phyloP scores from a whole-genome alignment of 805 yeast species.

The Citeromyces nyonsensis region DNA sequence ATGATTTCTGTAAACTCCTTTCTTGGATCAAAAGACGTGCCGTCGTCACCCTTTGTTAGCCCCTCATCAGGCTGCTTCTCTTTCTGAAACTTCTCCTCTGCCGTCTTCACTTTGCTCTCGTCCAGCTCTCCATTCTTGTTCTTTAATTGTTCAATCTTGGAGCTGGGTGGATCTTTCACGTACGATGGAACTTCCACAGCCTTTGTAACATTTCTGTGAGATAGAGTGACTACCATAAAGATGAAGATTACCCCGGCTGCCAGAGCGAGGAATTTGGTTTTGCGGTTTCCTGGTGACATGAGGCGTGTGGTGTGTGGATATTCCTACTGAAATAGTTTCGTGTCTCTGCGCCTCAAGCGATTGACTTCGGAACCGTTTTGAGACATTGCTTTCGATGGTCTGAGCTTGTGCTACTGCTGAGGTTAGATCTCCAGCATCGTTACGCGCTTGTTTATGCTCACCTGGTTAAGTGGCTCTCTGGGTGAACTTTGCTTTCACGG shows the following conservation, averaged over 20 bases:
- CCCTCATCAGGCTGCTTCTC: constrained; percentile 1
- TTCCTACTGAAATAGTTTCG: neutral
- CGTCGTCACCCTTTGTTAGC: constrained; percentile 4
- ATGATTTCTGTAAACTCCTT: constrained; percentile 42
- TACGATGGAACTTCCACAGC: constrained; percentile 2
- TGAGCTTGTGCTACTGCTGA: no score
- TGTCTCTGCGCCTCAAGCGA: no score
- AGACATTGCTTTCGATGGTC: no score
- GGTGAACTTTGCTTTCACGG: no score
- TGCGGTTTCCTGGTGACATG: constrained; percentile 8
- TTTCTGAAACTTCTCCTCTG: constrained; percentile 13
- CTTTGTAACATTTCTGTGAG: constrained; percentile 3
- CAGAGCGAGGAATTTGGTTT: constrained; percentile 21
- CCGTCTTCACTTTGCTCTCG: constrained; percentile 21
- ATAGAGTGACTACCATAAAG: constrained; percentile 17
- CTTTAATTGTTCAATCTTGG: constrained; percentile 11
- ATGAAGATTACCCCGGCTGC: constrained; percentile 22
- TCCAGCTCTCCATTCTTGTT: constrained; percentile 20
- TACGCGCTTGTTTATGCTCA: no score
- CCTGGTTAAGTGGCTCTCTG: no score
- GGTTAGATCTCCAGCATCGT: no score
- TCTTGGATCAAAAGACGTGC: constrained; percentile 27
- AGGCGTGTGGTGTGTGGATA: neutral
- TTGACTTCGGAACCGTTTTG: no score
- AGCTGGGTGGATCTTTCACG: constrained; percentile 2